A percentile compares a stretch with the other conserved stretches of the same genome.
Conservation (phyloP, 768 basidiomycete species). For the Hydnomerulius pinastri region DNA sequence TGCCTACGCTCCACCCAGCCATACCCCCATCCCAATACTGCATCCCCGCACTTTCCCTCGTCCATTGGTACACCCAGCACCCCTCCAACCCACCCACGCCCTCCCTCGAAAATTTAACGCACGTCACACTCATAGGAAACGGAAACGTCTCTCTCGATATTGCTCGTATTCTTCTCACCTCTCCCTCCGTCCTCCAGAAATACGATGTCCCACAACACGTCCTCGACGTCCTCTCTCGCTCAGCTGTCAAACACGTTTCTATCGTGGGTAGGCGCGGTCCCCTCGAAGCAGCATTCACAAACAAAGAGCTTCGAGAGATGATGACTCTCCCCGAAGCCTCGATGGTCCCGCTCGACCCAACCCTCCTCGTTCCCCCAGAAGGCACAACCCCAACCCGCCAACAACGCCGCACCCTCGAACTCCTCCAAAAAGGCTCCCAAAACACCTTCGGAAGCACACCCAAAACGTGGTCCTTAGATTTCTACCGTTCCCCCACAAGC, state of each 20-base stretch:
- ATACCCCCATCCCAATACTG: conserved; percentile 51
- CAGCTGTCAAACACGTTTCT: conserved; percentile 71
- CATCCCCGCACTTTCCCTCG: conserved; percentile 77
- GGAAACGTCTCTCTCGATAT: conserved; percentile 95
- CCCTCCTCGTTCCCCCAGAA: conserved; percentile 41
- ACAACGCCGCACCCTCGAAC: conserved; percentile 64
- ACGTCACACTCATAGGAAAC: conserved; percentile 87
- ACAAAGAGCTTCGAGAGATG: conserved; percentile 92
- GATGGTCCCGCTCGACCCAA: conserved; percentile 61
- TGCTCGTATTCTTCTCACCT: conserved; percentile 84
- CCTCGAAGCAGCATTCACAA: conserved; percentile 85
- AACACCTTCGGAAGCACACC: conserved; percentile 46
- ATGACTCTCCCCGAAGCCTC: conserved; percentile 60
- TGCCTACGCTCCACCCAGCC: conserved; percentile 59
- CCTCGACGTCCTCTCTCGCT: conserved; percentile 62
- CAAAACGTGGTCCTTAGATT: conserved; percentile 81
- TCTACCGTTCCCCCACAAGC: conserved; percentile 71
- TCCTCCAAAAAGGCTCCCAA: conserved; percentile 66
- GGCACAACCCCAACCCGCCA: conserved; percentile 51
- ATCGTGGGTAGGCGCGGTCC: conserved; percentile 88
- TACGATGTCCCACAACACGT: conserved; percentile 83
- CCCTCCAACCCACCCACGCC: conserved; percentile 67
- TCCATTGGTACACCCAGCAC: conserved; percentile 97
- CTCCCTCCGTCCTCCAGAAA: conserved; percentile 55
- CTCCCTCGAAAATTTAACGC: conserved; percentile 60